phyloP scores from a whole-genome alignment of 176 grass and related monocot genomes.

The Cymbopogon citratus region DNA sequence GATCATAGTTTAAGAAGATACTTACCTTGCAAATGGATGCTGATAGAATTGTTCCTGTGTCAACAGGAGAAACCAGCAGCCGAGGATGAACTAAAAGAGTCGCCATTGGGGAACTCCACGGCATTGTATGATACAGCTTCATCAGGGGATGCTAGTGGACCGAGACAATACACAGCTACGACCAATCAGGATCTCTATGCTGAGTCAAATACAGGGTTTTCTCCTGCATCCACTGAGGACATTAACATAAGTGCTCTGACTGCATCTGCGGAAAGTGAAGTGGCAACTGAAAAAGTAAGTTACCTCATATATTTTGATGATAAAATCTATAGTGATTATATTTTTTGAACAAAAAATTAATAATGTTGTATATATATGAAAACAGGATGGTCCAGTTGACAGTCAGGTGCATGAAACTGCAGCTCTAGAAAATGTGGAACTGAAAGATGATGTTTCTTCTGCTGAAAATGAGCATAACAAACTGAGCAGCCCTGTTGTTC shows the following conservation, averaged over 20 bases:
- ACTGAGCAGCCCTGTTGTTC: background rate
- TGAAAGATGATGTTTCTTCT: background rate
- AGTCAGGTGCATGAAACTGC: background rate
- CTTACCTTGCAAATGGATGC: background rate
- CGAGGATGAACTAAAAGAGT: background rate
- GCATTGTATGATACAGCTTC: background rate
- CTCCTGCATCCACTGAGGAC: background rate
- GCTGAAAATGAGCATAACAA: background rate
- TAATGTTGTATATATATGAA: background rate
- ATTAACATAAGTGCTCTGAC: no score
- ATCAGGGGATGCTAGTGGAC: background rate
- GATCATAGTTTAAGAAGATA: background rate
- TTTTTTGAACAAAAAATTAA: background rate
- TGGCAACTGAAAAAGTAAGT: background rate
- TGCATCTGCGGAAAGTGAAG: background rate
- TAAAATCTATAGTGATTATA: background rate
- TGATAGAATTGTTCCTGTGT: background rate
- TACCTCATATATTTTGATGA: background rate
- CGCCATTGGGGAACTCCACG: background rate
- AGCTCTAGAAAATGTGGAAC: background rate
- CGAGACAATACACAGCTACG: background rate
- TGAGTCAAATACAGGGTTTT: background rate
- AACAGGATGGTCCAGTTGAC: conserved; percentile 8
- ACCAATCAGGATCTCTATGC: background rate
- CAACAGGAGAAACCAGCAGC: conserved; percentile 3